These are phyloP conservation scores for Alopecurus myosuroides DNA, from an alignment of 176 grass and related monocot genomes.

Conservation along the genomic window DNA sequence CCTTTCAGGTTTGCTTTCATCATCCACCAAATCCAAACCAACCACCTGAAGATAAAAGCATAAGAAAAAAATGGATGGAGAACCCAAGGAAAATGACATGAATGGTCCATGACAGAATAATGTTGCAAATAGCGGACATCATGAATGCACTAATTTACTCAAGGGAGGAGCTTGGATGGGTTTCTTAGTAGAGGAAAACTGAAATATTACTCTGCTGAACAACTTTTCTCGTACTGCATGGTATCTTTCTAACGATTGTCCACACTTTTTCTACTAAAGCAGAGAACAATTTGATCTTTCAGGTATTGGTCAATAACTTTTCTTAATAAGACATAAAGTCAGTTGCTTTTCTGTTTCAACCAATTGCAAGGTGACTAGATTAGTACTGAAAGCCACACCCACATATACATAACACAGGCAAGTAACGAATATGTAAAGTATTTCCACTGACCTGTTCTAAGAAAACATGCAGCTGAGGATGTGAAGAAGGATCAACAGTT, in stretches of 20 bases:
- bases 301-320: neutral
- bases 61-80: neutral
- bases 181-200: neutral
- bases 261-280: neutral
- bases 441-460: slow-evolving; percentile 71
- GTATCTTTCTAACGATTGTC: neutral
- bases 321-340: neutral
- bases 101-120: neutral
- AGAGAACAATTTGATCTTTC: neutral
- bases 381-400: neutral
- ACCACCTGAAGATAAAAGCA: slow-evolving; percentile 57
- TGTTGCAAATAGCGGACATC: neutral
- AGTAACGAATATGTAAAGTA: slow-evolving; percentile 5
- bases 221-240: neutral
- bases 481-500: slow-evolving; percentile 81
- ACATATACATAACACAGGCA: neutral
- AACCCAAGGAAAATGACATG: neutral
- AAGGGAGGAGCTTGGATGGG: neutral
- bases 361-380: neutral
- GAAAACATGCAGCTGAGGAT: slow-evolving; percentile 92
- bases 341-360: neutral
- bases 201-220: neutral
- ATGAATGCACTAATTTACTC: neutral
- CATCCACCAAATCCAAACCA: slow-evolving; percentile 97
- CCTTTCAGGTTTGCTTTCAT: slow-evolving; percentile 99